Percentiles rank a stretch among this genome's conserved stretches.
phyloP scores from a whole-genome alignment of 192 early-diverging fungal genomes.

The Chytriomyces hyalinus region DNA sequence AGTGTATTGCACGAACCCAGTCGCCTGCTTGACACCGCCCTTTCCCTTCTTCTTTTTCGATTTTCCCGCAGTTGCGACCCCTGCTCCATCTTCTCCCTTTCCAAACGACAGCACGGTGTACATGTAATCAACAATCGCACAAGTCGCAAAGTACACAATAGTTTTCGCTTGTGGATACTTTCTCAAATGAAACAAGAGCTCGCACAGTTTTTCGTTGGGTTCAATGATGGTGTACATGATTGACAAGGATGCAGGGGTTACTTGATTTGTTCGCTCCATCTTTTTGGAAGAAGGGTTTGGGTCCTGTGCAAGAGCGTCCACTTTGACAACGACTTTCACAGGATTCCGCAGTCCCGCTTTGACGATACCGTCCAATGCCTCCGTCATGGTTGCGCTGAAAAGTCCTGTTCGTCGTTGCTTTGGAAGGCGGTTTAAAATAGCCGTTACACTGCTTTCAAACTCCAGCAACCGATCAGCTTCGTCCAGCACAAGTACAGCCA shows the following conservation, averaged over 20 bases:
- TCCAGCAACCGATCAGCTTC: conserved; percentile 90
- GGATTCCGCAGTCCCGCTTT: conserved; percentile 91
- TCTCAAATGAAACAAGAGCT: conserved; percentile 71
- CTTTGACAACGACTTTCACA: conserved; percentile 86
- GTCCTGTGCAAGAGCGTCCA: conserved; percentile 63
- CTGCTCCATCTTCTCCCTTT: neutral
- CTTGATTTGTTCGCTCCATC: neutral
- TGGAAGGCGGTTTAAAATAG: conserved; percentile 81
- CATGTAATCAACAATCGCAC: conserved; percentile 95
- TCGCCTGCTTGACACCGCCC: neutral
- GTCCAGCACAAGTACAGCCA: conserved; percentile 80
- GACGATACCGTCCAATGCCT: conserved; percentile 81
- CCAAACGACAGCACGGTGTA: conserved; percentile 45
- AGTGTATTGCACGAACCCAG: conserved; percentile 33
- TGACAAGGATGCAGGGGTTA: conserved; percentile 36
- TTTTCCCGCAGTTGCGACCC: neutral
- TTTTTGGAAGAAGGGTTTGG: neutral
- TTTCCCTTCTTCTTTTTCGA: conserved; percentile 7
- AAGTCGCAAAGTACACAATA: conserved; percentile 95
- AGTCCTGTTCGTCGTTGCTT: conserved; percentile 95
- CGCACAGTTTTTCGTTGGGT: conserved; percentile 81
- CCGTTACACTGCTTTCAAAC: conserved; percentile 78
- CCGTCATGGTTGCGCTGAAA: conserved; percentile 97
- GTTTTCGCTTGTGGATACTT: conserved; percentile 66
- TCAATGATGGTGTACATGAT: conserved; percentile 74